Conservation (phyloP, 2,329 filamentous ascomycete genomes). For the Parastagonospora avenae region DNA sequence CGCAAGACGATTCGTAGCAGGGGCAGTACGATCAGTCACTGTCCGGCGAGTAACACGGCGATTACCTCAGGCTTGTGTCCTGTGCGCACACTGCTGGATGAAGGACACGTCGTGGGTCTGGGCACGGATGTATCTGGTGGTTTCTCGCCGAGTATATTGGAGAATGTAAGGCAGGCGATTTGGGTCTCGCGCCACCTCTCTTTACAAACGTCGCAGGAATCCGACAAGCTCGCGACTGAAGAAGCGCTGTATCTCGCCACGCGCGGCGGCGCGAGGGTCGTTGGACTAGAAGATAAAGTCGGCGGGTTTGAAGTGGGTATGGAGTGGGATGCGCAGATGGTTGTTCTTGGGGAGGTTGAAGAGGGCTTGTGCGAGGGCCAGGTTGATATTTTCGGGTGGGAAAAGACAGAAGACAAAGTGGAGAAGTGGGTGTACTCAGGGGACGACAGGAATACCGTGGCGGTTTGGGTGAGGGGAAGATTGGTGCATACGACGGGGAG, state of each 20-base stretch:
- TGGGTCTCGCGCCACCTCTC: constrained; percentile 77
- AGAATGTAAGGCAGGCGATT: constrained; percentile 80
- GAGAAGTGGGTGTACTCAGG: constrained; percentile 96
- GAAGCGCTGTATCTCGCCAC: constrained; percentile 89
- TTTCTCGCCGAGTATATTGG: constrained; percentile 79
- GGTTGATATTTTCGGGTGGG: constrained; percentile 90
- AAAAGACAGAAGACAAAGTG: constrained; percentile 82
- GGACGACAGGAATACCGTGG: constrained; percentile 86
- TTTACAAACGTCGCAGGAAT: constrained; percentile 51
- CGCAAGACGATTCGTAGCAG: constrained; percentile 65
- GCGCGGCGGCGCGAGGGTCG: constrained; percentile 79
- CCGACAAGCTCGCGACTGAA: constrained; percentile 75
- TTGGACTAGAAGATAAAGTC: constrained; percentile 73
- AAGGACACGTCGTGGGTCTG: constrained; percentile 78
- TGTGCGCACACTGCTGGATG: constrained; percentile 74
- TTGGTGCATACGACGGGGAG: constrained; percentile 67
- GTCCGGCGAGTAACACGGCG: constrained; percentile 83
- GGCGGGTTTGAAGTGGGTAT: constrained; percentile 85
- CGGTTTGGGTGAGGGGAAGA: constrained; percentile 86
- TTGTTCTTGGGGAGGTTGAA: constrained; percentile 62
- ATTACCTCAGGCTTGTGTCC: constrained; percentile 79
- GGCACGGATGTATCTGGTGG: constrained; percentile 93
- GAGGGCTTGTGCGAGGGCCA: constrained; percentile 60
- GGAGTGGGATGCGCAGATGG: constrained; percentile 89
- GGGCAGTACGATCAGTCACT: constrained; percentile 76